phyloP scores from a whole-genome alignment of 2,329 filamentous ascomycete genomes.

The Torrubiella hemipterigena region DNA sequence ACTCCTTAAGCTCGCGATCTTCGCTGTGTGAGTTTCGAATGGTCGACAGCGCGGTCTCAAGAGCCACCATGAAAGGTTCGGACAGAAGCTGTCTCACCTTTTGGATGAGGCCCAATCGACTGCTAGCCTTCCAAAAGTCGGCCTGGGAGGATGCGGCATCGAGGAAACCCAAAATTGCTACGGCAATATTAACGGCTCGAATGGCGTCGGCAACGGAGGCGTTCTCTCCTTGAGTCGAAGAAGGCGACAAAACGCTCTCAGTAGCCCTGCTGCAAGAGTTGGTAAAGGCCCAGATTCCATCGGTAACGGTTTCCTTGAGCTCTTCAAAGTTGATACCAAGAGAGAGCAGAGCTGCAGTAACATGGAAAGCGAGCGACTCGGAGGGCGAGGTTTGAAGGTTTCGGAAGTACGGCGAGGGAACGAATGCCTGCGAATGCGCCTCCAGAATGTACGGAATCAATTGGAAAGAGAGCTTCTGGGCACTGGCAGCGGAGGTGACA shows the following conservation, averaged over 20 bases:
- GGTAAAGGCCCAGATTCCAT: constrained; percentile 61
- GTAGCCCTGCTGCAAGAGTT: constrained; percentile 55
- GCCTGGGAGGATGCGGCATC: constrained; percentile 68
- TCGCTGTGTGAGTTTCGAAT: constrained; percentile 67
- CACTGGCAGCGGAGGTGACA: constrained; percentile 58
- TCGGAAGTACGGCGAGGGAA: constrained; percentile 69
- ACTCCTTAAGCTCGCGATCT: constrained; percentile 61
- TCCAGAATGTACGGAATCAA: constrained; percentile 78
- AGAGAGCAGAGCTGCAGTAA: constrained; percentile 71
- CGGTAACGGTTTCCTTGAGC: constrained; percentile 53
- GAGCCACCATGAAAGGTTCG: constrained; percentile 70
- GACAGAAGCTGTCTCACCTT: constrained; percentile 64
- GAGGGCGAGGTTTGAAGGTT: constrained; percentile 79
- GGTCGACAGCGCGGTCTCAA: constrained; percentile 83
- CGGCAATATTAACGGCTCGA: constrained; percentile 60
- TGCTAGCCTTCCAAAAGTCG: constrained; percentile 67
- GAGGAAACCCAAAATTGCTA: constrained; percentile 84
- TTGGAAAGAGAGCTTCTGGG: constrained; percentile 66
- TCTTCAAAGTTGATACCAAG: constrained; percentile 62
- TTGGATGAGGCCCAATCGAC: constrained; percentile 62
- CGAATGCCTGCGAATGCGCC: constrained; percentile 67
- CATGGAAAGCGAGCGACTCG: constrained; percentile 67
- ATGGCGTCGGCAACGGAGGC: constrained; percentile 55
- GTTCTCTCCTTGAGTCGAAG: constrained; percentile 41
- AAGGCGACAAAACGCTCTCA: constrained; percentile 39